phyloP scores from a whole-genome alignment of 768 basidiomycete species.

The Coprinopsis marcescibilis region DNA sequence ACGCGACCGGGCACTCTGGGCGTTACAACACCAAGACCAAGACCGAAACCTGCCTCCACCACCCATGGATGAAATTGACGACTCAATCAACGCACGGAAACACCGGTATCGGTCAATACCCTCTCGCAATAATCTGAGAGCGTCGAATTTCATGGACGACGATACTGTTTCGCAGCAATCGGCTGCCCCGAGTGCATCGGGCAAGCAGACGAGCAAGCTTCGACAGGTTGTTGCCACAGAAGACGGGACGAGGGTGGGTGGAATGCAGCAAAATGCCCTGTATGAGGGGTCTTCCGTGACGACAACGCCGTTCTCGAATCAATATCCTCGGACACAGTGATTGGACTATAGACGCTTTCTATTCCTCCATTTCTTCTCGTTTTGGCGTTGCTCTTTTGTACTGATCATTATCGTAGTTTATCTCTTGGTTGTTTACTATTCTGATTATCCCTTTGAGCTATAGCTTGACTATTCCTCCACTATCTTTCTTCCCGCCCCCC shows the following conservation, averaged over 20 bases:
- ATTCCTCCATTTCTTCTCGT: not conserved
- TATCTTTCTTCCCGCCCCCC: no score
- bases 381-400: no score
- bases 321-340: not conserved
- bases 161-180: conserved; percentile 2
- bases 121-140: not conserved
- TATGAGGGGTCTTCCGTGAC: no score
- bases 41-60: not conserved
- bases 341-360: conserved; percentile 5
- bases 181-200: conserved; percentile 1
- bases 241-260: not conserved
- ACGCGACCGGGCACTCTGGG: conserved; percentile 3
- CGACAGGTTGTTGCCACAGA: conserved; percentile 10
- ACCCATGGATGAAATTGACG: conserved; percentile 9
- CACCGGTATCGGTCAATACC: conserved; percentile 5
- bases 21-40: not conserved
- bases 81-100: conserved; percentile 4
- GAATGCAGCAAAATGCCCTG: no score
- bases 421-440: no score
- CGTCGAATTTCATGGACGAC: not conserved
- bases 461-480: no score
- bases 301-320: not conserved
- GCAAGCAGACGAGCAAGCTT: conserved; percentile 1
- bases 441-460: no score
- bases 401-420: no score